phyloP scores from a whole-genome alignment of 176 grass and related monocot species.

The Tuctoria greenei region DNA sequence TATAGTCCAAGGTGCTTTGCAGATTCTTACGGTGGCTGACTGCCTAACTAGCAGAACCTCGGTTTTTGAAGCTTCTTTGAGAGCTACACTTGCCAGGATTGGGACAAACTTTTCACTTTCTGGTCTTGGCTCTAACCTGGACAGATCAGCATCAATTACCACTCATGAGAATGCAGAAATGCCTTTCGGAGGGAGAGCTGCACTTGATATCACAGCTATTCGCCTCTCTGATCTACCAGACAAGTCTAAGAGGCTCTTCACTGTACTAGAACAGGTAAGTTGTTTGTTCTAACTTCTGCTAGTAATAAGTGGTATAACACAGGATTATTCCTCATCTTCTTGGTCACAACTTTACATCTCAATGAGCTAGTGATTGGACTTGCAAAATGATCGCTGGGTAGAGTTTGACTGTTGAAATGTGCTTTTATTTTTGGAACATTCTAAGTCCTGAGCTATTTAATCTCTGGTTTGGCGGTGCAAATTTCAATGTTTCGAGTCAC shows the following conservation, averaged over 20 bases:
- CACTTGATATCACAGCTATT: slow-evolving; percentile 79
- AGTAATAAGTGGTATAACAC: slow-evolving; percentile 12
- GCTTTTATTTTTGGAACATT: background rate
- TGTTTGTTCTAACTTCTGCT: slow-evolving; percentile 23
- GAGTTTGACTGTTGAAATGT: slow-evolving; percentile 14
- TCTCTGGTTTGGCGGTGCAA: slow-evolving; percentile 9
- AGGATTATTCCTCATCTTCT: background rate
- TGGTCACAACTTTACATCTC: slow-evolving; percentile 6
- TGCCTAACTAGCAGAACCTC: slow-evolving; percentile 85
- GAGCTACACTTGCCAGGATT: slow-evolving; percentile 89
- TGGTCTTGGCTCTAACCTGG: slow-evolving; percentile 49
- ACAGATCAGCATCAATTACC: slow-evolving; percentile 44
- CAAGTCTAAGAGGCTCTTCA: slow-evolving; percentile 85
- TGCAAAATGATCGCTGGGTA: background rate
- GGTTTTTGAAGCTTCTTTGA: slow-evolving; percentile 98
- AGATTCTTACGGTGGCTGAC: slow-evolving; percentile 97
- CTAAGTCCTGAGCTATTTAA: background rate
- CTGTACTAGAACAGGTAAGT: slow-evolving; percentile 82
- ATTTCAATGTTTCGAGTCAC: background rate
- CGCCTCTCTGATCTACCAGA: slow-evolving; percentile 85
- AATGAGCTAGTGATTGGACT: slow-evolving; percentile 25
- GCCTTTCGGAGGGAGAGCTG: slow-evolving; percentile 51
- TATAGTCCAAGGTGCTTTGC: slow-evolving; percentile 94
- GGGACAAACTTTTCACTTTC: slow-evolving; percentile 86
- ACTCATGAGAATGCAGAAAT: slow-evolving; percentile 49